phyloP scores from a whole-genome alignment of 2,329 filamentous ascomycete species.

The Sporothrix phasma region DNA sequence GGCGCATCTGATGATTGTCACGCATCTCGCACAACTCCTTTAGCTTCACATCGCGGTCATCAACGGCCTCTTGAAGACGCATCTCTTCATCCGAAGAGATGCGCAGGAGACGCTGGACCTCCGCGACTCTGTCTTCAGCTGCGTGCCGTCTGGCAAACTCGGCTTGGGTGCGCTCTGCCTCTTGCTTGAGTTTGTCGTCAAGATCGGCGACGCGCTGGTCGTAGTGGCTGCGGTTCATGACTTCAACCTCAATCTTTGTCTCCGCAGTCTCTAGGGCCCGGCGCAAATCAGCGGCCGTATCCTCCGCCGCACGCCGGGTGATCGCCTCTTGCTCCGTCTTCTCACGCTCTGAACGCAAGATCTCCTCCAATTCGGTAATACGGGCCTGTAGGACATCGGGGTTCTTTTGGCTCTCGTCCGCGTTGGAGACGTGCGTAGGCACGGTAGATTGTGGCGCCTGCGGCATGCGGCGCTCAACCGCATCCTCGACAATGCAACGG shows the following conservation, averaged over 20 bases:
- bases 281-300: constrained; percentile 41
- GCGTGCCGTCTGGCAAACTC: constrained; percentile 54
- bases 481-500: constrained; percentile 53
- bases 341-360: constrained; percentile 37
- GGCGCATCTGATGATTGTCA: constrained; percentile 48
- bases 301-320: constrained; percentile 43
- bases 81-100: constrained; percentile 64
- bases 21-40: constrained; percentile 47
- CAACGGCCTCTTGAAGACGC: constrained; percentile 54
- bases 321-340: constrained; percentile 40
- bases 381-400: constrained; percentile 50
- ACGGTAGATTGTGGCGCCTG: constrained; percentile 31
- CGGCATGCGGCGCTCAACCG: constrained; percentile 48
- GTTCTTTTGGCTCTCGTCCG: constrained; percentile 38
- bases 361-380: constrained; percentile 50
- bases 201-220: constrained; percentile 57
- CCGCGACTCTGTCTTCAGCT: constrained; percentile 62
- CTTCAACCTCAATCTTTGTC: constrained; percentile 50
- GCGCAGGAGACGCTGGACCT: constrained; percentile 60
- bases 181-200: constrained; percentile 55
- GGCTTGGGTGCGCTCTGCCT: constrained; percentile 53
- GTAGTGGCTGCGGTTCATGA: constrained; percentile 48
- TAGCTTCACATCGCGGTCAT: constrained; percentile 60
- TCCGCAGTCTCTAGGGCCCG: constrained; percentile 48
- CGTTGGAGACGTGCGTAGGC: constrained; percentile 34